phyloP scores from a whole-genome alignment of 441 rosid species.

The Cnidoscolus chayamansa region DNA sequence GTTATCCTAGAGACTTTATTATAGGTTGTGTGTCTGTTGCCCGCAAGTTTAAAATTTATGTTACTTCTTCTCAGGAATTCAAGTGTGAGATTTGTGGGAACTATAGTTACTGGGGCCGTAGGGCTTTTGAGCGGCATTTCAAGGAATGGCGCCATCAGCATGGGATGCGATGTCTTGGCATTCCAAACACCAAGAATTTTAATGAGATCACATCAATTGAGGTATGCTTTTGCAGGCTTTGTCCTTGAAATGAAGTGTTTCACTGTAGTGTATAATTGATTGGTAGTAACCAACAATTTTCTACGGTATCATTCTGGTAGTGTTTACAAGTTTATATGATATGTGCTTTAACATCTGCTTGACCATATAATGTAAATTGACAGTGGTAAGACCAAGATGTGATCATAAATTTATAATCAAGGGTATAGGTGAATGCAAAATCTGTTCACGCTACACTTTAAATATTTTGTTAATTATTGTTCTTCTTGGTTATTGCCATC shows the following conservation, averaged over 20 bases:
- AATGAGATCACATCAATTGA: constrained; percentile 90
- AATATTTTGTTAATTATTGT: too few relatives aligned
- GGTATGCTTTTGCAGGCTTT: constrained; percentile 32
- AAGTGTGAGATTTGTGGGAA: constrained; percentile 97
- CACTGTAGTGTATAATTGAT: neutral
- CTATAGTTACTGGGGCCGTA: constrained; percentile 96
- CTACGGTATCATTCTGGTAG: neutral
- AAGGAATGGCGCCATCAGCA: constrained; percentile 99
- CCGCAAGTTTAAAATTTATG: neutral
- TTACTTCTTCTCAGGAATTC: constrained; percentile 58
- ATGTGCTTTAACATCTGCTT: neutral
- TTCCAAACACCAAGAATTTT: constrained; percentile 98
- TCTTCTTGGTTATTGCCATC: neutral
- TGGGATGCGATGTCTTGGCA: constrained; percentile 99
- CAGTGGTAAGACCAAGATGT: neutral
- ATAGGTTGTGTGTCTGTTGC: neutral
- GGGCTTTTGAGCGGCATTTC: constrained; percentile 97
- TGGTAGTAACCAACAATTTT: neutral
- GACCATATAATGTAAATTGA: neutral
- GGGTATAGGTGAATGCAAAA: neutral
- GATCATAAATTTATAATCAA: neutral
- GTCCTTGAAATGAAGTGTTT: neutral
- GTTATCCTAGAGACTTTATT: neutral
- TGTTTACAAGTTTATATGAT: neutral
- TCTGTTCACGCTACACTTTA: neutral